These are phyloP conservation scores for Cicer bijugum DNA, from an alignment of 306 rosid genomes.

Conservation along the genomic window DNA sequence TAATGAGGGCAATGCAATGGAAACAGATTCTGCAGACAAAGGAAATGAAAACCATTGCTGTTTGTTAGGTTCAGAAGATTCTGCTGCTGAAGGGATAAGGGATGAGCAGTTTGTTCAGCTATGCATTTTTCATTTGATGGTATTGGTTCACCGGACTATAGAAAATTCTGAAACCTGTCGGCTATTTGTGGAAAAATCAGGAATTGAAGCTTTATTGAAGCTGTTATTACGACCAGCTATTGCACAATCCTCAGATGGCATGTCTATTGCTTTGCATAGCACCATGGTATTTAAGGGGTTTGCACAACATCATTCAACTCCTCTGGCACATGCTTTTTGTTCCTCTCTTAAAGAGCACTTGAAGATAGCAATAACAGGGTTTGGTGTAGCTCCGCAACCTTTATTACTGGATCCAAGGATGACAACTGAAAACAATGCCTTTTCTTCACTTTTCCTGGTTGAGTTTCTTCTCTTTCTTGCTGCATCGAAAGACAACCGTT, in stretches of 20 bases:
- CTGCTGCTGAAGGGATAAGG: slow-evolving; percentile 67
- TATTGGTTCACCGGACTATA: slow-evolving; percentile 90
- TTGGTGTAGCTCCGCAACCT: slow-evolving; percentile 64
- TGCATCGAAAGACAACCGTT: slow-evolving; percentile 93
- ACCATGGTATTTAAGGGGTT: slow-evolving; percentile 97
- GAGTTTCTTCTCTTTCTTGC: slow-evolving; percentile 97
- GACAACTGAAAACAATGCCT: slow-evolving; percentile 61
- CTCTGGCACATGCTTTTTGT: slow-evolving; percentile 87
- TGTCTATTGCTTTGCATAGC: slow-evolving; percentile 93
- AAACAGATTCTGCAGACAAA: slow-evolving; percentile 77
- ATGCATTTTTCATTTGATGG: slow-evolving; percentile 90
- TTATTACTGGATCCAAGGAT: slow-evolving; percentile 74
- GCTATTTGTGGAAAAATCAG: slow-evolving; percentile 89
- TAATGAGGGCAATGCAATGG: slow-evolving; percentile 75
- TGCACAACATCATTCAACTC: slow-evolving; percentile 89
- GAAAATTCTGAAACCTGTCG: slow-evolving; percentile 96
- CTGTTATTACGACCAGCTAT: slow-evolving; percentile 72
- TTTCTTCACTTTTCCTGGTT: slow-evolving; percentile 77
- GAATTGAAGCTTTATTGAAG: slow-evolving; percentile 88
- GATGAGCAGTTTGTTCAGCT: slow-evolving; percentile 75
- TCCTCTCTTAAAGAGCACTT: slow-evolving; percentile 75
- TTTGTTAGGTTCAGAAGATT: slow-evolving; percentile 56
- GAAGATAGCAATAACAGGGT: slow-evolving; percentile 76
- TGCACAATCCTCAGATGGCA: slow-evolving; percentile 93
- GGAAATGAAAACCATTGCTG: slow-evolving; percentile 60